Conservation (phyloP, 2,329 filamentous ascomycete species). For the Monilinia polystroma region DNA sequence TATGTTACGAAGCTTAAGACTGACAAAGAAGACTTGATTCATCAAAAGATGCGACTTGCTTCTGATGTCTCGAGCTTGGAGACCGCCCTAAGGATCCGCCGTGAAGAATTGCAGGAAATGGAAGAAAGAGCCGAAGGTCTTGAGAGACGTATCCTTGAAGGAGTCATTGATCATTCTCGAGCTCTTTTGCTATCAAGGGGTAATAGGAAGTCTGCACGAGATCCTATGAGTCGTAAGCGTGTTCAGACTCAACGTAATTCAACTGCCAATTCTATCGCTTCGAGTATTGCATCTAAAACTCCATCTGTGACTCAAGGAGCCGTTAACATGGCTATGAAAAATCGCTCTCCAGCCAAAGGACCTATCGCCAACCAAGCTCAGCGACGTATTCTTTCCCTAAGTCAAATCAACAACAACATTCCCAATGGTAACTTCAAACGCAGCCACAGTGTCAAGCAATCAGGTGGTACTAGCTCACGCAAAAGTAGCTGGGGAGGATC, state of each 20-base stretch:
- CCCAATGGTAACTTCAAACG: slow-evolving; percentile 63
- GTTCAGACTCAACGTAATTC: slow-evolving; percentile 48
- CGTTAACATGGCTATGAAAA: slow-evolving; percentile 54
- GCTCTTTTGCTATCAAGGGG: slow-evolving; percentile 77
- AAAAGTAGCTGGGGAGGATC: slow-evolving; percentile 69
- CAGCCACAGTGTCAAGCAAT: slow-evolving; percentile 73
- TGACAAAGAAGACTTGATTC: slow-evolving; percentile 72
- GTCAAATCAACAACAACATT: slow-evolving; percentile 80
- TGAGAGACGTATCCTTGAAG: slow-evolving; percentile 89
- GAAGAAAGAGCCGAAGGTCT: slow-evolving; percentile 83
- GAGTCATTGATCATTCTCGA: slow-evolving; percentile 93
- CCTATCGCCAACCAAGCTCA: slow-evolving; percentile 50
- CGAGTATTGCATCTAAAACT: slow-evolving; percentile 36
- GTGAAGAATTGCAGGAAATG: slow-evolving; percentile 89
- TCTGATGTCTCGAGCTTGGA: slow-evolving; percentile 90
- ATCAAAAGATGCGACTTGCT: slow-evolving; percentile 75
- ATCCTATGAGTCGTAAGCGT: slow-evolving; percentile 53
- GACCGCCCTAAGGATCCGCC: slow-evolving; percentile 82
- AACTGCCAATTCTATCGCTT: slow-evolving; percentile 42
- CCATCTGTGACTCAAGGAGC: slow-evolving; percentile 43
- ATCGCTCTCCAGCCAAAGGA: slow-evolving; percentile 33
- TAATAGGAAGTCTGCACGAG: slow-evolving; percentile 40
- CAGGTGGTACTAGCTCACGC: slow-evolving; percentile 51
- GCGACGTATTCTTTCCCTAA: slow-evolving; percentile 84
- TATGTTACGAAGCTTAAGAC: slow-evolving; percentile 49